Evolutionary conservation across 495 filamentous ascomycete species (phyloP).

Genomic region (Trichoderma parareesei): DNA sequence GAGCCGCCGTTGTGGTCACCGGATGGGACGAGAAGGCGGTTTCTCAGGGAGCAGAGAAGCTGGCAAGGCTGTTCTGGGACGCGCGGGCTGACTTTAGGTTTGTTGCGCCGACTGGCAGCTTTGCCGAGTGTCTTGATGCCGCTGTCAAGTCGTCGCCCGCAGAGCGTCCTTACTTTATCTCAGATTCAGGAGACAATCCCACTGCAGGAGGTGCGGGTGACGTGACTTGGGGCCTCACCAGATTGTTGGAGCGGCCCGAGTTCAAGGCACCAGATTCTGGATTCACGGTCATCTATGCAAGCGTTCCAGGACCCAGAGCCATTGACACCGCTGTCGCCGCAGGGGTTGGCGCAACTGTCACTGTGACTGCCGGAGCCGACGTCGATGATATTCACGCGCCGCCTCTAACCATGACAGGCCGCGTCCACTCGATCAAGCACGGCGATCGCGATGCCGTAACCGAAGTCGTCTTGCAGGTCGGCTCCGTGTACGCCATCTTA

Average conservation of each 20-base stretch:
- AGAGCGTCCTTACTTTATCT: conserved; percentile 48
- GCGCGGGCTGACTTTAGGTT: conserved; percentile 41
- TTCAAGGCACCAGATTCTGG: conserved; percentile 30
- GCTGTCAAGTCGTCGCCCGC: conserved; percentile 31
- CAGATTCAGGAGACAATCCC: conserved; percentile 51
- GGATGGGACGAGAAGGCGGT: conserved; percentile 39
- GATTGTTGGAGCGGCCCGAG: conserved; percentile 40
- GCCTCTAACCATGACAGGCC: conserved; percentile 46
- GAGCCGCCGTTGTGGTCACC: conserved; percentile 44
- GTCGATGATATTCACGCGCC: conserved; percentile 45
- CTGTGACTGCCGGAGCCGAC: conserved; percentile 47
- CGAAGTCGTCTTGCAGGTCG: conserved; percentile 46
- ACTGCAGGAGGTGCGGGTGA: conserved; percentile 50
- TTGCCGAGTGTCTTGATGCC: conserved; percentile 39
- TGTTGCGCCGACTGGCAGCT: conserved; percentile 45
- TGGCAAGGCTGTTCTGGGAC: conserved; percentile 46
- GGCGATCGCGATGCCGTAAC: conserved; percentile 41
- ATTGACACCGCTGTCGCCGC: conserved; percentile 37
- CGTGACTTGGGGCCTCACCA: conserved; percentile 45
- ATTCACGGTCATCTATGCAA: conserved; percentile 47
- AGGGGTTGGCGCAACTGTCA: conserved; percentile 42
- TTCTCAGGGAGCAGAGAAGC: conserved; percentile 30
- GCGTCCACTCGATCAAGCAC: conserved; percentile 44
- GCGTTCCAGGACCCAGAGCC: conserved; percentile 44
- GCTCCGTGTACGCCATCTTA: conserved; percentile 47